A percentile compares a stretch with the other conserved stretches of the same genome.
These are phyloP conservation scores for Peribolospora kevripleyi DNA, from an alignment of 768 basidiomycete genomes.

Conservation along the genomic window DNA sequence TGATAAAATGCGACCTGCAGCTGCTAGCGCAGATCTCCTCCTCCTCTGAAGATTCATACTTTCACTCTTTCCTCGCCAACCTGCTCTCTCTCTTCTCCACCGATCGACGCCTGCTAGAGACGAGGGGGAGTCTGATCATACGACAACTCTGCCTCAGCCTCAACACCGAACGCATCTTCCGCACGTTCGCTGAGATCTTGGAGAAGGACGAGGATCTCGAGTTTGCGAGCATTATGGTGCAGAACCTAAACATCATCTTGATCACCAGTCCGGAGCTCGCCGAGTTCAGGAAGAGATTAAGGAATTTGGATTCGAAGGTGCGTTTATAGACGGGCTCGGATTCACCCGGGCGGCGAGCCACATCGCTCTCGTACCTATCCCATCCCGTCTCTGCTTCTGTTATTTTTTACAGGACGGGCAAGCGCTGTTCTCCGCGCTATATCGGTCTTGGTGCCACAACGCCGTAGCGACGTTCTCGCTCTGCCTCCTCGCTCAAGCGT, in stretches of 20 bases:
- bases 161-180: conserved; percentile 84
- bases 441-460: conserved; percentile 96
- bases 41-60: conserved; percentile 81
- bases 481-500: conserved; percentile 88
- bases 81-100: conserved; percentile 86
- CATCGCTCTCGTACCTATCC: not conserved
- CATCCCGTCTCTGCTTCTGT: not conserved
- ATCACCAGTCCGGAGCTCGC: conserved; percentile 89
- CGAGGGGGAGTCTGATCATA: conserved; percentile 81
- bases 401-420: conserved; percentile 69
- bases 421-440: conserved; percentile 73
- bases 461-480: conserved; percentile 89
- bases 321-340: conserved; percentile 12
- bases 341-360: no score
- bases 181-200: conserved; percentile 84
- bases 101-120: conserved; percentile 66
- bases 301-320: conserved; percentile 78
- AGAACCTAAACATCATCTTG: conserved; percentile 86
- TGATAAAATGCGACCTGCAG: conserved; percentile 88
- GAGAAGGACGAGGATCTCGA: conserved; percentile 98
- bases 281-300: conserved; percentile 76
- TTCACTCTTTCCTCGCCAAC: conserved; percentile 85
- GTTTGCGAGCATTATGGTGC: conserved; percentile 90
- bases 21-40: conserved; percentile 92
- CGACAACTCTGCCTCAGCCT: conserved; percentile 80